Percentiles rank a stretch among this genome's conserved stretches.
Evolutionary conservation across 306 rosid genomes (phyloP).

Genomic region (Castanea mollissima): DNA sequence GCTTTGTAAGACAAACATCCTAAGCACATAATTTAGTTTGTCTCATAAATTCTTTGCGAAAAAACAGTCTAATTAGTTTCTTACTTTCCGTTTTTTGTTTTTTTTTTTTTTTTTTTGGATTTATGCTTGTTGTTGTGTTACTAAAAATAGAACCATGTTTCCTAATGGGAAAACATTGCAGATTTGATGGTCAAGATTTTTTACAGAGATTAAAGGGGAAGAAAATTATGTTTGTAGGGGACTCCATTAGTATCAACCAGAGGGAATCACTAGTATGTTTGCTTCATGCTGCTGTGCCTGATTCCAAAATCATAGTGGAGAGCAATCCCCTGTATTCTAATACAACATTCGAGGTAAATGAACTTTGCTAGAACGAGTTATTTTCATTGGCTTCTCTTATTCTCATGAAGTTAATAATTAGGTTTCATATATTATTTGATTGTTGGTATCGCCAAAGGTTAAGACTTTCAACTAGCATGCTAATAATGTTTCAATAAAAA

Average conservation of each 20-base stretch:
- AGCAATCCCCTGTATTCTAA: neutral
- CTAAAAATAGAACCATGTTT: no score
- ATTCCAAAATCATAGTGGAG: conserved; percentile 6
- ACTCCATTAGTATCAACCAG: conserved; percentile 64
- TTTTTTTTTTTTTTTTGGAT: neutral
- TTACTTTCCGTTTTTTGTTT: neutral
- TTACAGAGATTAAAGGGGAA: conserved; percentile 41
- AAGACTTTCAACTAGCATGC: neutral
- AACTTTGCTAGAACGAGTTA: neutral
- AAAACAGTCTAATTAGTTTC: no score
- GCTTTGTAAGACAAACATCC: no score
- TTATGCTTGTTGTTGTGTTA: neutral
- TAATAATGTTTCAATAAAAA: no score
- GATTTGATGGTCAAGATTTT: conserved; percentile 47
- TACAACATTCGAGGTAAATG: conserved; percentile 35
- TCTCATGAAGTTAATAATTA: neutral
- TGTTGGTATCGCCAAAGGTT: neutral
- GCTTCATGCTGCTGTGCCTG: conserved; percentile 21
- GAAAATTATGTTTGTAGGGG: conserved; percentile 70
- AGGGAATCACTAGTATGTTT: conserved; percentile 54
- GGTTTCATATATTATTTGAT: neutral
- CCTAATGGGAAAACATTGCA: no score
- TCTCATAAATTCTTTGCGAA: no score
- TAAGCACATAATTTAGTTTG: no score
- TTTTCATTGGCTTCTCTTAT: neutral